phyloP scores from a whole-genome alignment of 805 yeast genomes.

The Starmerella floricola region DNA sequence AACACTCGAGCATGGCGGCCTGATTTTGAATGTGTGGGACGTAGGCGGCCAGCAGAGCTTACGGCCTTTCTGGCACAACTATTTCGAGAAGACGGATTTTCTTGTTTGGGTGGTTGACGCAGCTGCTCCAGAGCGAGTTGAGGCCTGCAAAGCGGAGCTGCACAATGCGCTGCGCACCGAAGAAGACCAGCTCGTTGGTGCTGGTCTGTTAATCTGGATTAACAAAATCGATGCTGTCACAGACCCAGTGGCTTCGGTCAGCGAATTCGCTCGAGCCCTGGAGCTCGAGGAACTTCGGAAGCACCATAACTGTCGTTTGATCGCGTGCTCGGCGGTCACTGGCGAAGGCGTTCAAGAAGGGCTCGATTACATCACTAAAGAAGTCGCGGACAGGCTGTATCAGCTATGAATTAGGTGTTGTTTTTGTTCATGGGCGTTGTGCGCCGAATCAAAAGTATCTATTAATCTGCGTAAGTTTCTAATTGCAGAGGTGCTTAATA shows the following conservation, averaged over 20 bases:
- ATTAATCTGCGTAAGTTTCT: no score
- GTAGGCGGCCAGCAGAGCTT: constrained; percentile 82
- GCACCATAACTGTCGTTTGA: constrained; percentile 32
- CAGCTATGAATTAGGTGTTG: background rate
- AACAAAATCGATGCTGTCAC: constrained; percentile 53
- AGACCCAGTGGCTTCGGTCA: constrained; percentile 17
- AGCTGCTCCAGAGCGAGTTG: constrained; percentile 44
- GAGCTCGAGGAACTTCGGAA: constrained; percentile 28
- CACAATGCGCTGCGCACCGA: constrained; percentile 37
- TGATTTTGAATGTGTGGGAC: constrained; percentile 44
- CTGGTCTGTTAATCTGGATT: constrained; percentile 52
- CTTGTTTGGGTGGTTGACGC: constrained; percentile 81
- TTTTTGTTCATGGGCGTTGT: background rate
- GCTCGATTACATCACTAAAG: constrained; percentile 35
- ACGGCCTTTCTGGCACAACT: constrained; percentile 86
- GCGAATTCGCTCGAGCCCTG: constrained; percentile 21
- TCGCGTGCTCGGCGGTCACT: constrained; percentile 41
- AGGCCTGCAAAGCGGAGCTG: constrained; percentile 56
- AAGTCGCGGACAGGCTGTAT: constrained; percentile 32
- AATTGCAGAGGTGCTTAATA: no score
- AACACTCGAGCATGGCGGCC: constrained; percentile 34
- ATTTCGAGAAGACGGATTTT: constrained; percentile 70
- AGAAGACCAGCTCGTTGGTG: constrained; percentile 61
- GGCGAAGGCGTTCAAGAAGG: constrained; percentile 34
- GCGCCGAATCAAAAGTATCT: no score